Conservation (phyloP, 495 filamentous ascomycete genomes). For the Hypoxylon subgilvum region DNA sequence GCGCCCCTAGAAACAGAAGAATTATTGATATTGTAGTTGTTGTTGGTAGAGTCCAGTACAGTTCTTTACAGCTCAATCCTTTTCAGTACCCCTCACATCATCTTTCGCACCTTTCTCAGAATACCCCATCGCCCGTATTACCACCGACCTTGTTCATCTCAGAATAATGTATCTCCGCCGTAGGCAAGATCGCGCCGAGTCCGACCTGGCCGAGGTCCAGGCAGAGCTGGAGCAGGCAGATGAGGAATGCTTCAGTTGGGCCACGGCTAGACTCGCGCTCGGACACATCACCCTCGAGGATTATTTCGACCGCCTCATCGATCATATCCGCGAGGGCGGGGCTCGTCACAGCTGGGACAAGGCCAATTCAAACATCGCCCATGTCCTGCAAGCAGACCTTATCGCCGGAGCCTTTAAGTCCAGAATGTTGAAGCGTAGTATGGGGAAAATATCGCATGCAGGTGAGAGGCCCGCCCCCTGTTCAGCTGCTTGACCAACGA, state of each 20-base stretch:
- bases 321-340: constrained; percentile 17
- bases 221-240: constrained; percentile 14
- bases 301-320: constrained; percentile 21
- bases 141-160: too few species aligned
- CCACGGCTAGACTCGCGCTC: constrained; percentile 6
- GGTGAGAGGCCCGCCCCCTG: constrained; percentile 4
- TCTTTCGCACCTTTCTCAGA: too few species aligned
- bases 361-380: constrained; percentile 5
- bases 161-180: too few species aligned
- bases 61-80: too few species aligned
- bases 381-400: constrained; percentile 2
- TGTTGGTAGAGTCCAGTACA: too few species aligned
- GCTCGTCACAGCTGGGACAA: constrained; percentile 17
- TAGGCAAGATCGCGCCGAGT: too few species aligned
- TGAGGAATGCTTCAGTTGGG: constrained; percentile 17
- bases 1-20: too few species aligned
- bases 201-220: constrained; percentile 5
- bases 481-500: neutral
- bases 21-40: too few species aligned
- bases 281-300: constrained; percentile 8
- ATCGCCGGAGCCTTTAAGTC: constrained; percentile 13
- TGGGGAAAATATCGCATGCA: constrained; percentile 10
- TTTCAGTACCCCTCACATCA: too few species aligned
- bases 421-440: constrained; percentile 13
- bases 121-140: too few species aligned